A percentile compares a stretch with the other conserved stretches of the same genome.
These are phyloP conservation scores for Aspergillus diversus DNA, from an alignment of 495 filamentous ascomycete genomes.

Conservation along the genomic window DNA sequence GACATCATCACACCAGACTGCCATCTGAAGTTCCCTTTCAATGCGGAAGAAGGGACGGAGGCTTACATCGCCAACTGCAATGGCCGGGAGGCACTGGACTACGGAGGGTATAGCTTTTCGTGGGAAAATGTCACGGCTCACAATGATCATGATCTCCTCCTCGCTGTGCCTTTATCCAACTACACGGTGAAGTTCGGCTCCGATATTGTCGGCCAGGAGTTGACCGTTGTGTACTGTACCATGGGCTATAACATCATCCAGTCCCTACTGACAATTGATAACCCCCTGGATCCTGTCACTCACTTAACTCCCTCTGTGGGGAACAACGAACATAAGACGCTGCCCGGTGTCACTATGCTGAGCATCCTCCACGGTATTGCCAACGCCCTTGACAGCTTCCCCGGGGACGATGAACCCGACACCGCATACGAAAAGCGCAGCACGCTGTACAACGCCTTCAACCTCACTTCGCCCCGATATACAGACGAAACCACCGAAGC, in stretches of 20 bases:
- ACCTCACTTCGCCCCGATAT: neutral
- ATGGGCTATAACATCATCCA: neutral
- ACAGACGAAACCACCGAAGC: neutral
- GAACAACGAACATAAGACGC: neutral
- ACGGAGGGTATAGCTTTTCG: neutral
- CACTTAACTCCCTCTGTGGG: neutral
- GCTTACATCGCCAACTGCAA: neutral
- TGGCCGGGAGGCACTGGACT: neutral
- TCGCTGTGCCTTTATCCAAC: neutral
- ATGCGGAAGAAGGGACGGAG: neutral
- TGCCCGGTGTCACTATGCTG: neutral
- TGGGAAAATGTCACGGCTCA: neutral
- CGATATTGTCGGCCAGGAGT: neutral
- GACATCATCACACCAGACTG: neutral
- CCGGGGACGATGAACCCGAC: neutral
- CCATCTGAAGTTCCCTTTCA: neutral
- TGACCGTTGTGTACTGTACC: neutral
- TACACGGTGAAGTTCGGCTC: neutral
- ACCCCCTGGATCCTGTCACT: neutral
- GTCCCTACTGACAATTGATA: neutral
- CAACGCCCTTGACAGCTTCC: neutral
- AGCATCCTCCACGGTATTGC: neutral
- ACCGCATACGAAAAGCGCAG: neutral
- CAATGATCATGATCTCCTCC: neutral
- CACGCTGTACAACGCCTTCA: neutral